Conservation (phyloP, 2,329 filamentous ascomycete genomes). For the Fusarium mexicanum region DNA sequence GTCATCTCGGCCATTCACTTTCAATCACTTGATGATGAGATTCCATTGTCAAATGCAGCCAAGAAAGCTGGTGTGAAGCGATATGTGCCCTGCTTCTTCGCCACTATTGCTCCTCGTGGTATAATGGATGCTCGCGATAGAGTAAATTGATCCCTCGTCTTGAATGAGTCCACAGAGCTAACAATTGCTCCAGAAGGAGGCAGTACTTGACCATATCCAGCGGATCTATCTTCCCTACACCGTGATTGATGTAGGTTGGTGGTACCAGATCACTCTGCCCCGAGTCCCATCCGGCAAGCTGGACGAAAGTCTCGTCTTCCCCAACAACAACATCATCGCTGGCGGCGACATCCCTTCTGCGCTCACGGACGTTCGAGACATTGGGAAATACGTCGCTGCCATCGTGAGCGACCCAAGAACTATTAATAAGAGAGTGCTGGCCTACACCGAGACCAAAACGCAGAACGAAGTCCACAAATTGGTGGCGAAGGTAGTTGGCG, state of each 20-base stretch:
- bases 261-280: constrained; percentile 8
- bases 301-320: neutral
- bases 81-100: constrained; percentile 62
- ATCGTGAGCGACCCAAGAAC: neutral
- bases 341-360: neutral
- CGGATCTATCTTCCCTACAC: constrained; percentile 62
- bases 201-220: constrained; percentile 60
- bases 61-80: constrained; percentile 60
- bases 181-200: constrained; percentile 53
- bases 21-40: constrained; percentile 55
- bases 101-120: constrained; percentile 55
- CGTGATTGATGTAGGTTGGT: constrained; percentile 8
- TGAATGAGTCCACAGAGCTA: neutral
- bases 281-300: constrained; percentile 6
- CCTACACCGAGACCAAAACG: neutral
- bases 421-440: constrained; percentile 6
- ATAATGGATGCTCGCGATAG: constrained; percentile 31
- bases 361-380: neutral
- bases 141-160: neutral
- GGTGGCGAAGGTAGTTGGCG: neutral
- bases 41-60: constrained; percentile 57
- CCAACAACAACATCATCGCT: constrained; percentile 3
- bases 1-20: constrained; percentile 49
- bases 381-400: constrained; percentile 3
- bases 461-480: constrained; percentile 1